Evolutionary conservation across 1,284 basidiomycete species (phyloP).

Genomic region (Cutaneotrichosporon cavernicola): DNA sequence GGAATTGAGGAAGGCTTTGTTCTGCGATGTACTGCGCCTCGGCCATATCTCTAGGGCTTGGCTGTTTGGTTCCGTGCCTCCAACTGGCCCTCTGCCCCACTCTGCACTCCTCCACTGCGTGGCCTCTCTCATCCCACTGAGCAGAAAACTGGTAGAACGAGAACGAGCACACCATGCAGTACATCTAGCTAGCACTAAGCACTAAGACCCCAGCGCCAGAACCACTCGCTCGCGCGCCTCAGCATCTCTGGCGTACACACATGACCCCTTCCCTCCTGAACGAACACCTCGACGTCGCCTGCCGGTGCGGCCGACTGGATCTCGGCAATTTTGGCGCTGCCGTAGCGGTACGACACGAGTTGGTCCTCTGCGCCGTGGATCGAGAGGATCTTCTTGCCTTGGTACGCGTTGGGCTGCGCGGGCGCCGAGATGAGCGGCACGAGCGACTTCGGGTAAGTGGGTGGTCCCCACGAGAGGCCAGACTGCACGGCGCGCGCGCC

Average conservation of each 20-base stretch:
- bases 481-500: conserved; percentile 59
- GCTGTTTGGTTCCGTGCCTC: neutral
- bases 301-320: conserved; percentile 27
- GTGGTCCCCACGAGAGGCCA: conserved; percentile 58
- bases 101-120: too few relatives aligned
- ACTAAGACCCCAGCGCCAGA: conserved; percentile 47
- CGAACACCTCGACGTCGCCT: conserved; percentile 41
- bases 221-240: conserved; percentile 45
- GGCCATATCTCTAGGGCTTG: neutral
- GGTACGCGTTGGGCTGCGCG: conserved; percentile 60
- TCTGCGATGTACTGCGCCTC: neutral
- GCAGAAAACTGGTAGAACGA: too few relatives aligned
- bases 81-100: too few relatives aligned
- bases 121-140: too few relatives aligned
- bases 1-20: too few relatives aligned
- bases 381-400: conserved; percentile 67
- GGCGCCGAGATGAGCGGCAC: conserved; percentile 55
- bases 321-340: conserved; percentile 39
- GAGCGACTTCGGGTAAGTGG: conserved; percentile 63
- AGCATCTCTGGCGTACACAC: conserved; percentile 52
- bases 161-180: too few relatives aligned
- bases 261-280: conserved; percentile 52
- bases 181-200: neutral
- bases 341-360: conserved; percentile 43
- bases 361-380: conserved; percentile 59